Evolutionary conservation across 2,329 filamentous ascomycete species (phyloP).

Genomic region (Microsporum audouinii): DNA sequence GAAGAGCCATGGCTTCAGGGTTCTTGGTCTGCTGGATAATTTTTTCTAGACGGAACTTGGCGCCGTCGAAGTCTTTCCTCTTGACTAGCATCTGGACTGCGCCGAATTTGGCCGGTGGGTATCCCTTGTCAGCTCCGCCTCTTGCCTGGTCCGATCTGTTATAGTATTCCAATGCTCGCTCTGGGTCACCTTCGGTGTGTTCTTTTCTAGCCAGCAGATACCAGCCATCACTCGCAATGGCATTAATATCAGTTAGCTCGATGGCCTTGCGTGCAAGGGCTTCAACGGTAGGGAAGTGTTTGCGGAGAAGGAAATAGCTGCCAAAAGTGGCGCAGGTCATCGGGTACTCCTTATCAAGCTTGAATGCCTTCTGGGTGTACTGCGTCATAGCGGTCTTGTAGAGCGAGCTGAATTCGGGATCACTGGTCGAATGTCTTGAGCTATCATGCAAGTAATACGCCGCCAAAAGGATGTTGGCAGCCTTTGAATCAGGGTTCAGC

Average conservation of each 20-base stretch:
- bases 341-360: conserved; percentile 80
- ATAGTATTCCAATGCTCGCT: conserved; percentile 75
- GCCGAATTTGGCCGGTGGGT: conserved; percentile 88
- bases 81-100: conserved; percentile 78
- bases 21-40: conserved; percentile 75
- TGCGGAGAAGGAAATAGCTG: conserved; percentile 75
- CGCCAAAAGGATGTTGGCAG: conserved; percentile 79
- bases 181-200: conserved; percentile 65
- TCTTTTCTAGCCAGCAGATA: conserved; percentile 86
- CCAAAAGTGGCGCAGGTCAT: conserved; percentile 85
- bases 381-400: conserved; percentile 93
- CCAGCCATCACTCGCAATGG: conserved; percentile 95
- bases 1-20: conserved; percentile 79
- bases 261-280: conserved; percentile 84
- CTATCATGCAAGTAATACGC: conserved; percentile 83
- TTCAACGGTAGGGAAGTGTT: conserved; percentile 70
- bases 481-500: conserved; percentile 72
- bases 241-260: conserved; percentile 89
- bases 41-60: conserved; percentile 88
- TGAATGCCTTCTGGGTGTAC: conserved; percentile 88
- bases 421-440: conserved; percentile 67
- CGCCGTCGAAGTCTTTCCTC: conserved; percentile 74
- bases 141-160: conserved; percentile 80
- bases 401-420: conserved; percentile 68
- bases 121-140: conserved; percentile 81